These are phyloP conservation scores for Talaromyces trachyspermus DNA, from an alignment of 495 filamentous ascomycete genomes.

Conservation along the genomic window DNA sequence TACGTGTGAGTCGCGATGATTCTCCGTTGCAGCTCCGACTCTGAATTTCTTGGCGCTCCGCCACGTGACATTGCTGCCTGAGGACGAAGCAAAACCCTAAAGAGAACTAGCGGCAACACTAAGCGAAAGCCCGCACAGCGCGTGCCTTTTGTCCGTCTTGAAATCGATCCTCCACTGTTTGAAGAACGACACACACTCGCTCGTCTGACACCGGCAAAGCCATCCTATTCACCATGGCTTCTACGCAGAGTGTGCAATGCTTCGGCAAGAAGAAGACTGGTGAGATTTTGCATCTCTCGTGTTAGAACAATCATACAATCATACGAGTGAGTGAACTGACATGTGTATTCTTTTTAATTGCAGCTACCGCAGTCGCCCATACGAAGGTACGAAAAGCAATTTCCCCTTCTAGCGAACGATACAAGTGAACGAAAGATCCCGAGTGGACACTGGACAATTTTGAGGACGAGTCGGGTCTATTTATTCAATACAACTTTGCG, in stretches of 20 bases:
- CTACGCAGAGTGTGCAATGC: constrained; percentile 82
- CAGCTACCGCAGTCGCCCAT: constrained; percentile 82
- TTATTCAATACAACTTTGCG: no score
- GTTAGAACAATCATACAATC: no score
- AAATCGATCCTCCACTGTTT: no score
- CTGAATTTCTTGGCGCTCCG: constrained; percentile 2
- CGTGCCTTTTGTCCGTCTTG: constrained; percentile 15
- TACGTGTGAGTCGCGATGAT: no score
- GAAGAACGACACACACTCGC: constrained; percentile 34
- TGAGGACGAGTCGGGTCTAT: no score
- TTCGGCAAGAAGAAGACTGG: constrained; percentile 92
- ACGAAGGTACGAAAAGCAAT: constrained; percentile 67
- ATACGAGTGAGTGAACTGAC: no score
- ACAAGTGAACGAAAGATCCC: no score
- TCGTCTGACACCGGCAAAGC: constrained; percentile 38
- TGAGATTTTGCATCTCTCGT: no score
- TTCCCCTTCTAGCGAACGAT: no score
- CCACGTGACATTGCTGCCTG: constrained; percentile 13
- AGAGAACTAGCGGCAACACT: constrained; percentile 23
- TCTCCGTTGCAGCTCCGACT: not conserved
- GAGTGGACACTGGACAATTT: no score
- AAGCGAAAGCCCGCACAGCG: constrained; percentile 41
- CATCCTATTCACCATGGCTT: constrained; percentile 58
- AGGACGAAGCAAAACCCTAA: constrained; percentile 10
- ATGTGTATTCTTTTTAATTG: constrained; percentile 15